Evolutionary conservation across 179 eudicot species (phyloP).

Genomic region (Carnegiea gigantea): DNA sequence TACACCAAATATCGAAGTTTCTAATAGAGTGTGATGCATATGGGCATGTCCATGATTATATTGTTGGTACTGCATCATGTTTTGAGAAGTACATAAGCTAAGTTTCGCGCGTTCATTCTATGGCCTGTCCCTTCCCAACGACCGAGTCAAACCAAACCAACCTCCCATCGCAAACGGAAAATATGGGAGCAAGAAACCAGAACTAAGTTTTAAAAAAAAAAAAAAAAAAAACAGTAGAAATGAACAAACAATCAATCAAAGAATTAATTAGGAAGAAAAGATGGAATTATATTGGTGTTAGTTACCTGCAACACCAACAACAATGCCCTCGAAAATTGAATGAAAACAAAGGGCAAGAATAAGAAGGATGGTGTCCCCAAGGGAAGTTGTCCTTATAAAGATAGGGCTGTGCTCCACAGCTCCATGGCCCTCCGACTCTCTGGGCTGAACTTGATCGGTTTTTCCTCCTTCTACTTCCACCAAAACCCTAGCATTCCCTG

Average conservation of each 20-base stretch:
- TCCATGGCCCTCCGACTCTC: background rate
- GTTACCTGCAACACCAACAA: constrained; percentile 78
- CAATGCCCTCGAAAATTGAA: constrained; percentile 80
- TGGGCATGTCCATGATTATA: no score
- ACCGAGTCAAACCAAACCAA: no score
- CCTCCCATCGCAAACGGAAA: no score
- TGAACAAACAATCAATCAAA: background rate
- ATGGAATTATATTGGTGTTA: background rate
- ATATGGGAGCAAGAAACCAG: no score
- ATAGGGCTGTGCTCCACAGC: constrained; percentile 19
- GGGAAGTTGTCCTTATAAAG: constrained; percentile 43
- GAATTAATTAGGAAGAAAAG: background rate
- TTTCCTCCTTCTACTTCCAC: constrained; percentile 37
- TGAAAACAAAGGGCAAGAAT: constrained; percentile 76
- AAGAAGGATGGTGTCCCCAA: constrained; percentile 62
- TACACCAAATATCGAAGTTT: no score
- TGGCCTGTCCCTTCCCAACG: no score
- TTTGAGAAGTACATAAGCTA: no score
- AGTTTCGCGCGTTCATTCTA: no score
- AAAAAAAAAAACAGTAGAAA: no score
- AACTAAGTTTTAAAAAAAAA: no score
- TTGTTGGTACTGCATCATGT: no score
- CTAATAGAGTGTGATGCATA: no score
- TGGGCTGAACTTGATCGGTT: background rate
- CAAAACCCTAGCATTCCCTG: constrained; percentile 20